Evolutionary conservation across 2,329 filamentous ascomycete genomes (phyloP), one percentile per base, ranked within the genome.

Genomic region (Colletotrichum simmondsii): DNA sequence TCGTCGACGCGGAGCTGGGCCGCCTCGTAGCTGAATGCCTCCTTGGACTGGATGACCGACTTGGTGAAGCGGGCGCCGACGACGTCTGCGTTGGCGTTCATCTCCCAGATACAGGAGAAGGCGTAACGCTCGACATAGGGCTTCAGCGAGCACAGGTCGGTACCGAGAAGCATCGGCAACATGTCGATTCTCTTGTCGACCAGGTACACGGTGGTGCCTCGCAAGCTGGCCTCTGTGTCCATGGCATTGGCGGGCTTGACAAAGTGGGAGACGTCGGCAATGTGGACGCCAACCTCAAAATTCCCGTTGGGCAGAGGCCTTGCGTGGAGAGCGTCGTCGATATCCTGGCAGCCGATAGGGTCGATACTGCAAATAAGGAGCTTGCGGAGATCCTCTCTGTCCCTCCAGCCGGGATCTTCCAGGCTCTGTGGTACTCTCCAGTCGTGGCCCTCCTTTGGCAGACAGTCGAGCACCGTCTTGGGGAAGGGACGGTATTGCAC

Each of bases 151-250:
- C 97, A 99, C 1, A 99, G 87, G 79, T 99, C 95, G 0, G 97
- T 99, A 71, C 97, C 97, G 14, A 99, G 92, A 37, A 99, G 92
- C 89, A 95, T 95, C 1, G 97, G 97, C 82, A 99, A 89, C 97
- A 99, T 99, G 86, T 99, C 97, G 78, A 99, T 99, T 78, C 97
- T 95, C 87, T 99, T 99, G 83, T 99, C 97, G 3, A 99, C 97
- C 19, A 99, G 87, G 81, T 99, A 99, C 32, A 99, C 97, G 0
- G 96, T 98, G 5, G 97, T 98, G 74, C 97, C 97, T 78, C 97
- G 93, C 79, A 97, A 91, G 79, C 95, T 97, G 3, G 97, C 97
- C 84, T 99, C 97, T 60, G 92, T 90, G 81, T 99, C 97, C 97
- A 99, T 99, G 66, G 97, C 93, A 79, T 96, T 99, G 82, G 94